phyloP scores from a whole-genome alignment of 352 stramenopile species.

The Ophiocytium majus region DNA sequence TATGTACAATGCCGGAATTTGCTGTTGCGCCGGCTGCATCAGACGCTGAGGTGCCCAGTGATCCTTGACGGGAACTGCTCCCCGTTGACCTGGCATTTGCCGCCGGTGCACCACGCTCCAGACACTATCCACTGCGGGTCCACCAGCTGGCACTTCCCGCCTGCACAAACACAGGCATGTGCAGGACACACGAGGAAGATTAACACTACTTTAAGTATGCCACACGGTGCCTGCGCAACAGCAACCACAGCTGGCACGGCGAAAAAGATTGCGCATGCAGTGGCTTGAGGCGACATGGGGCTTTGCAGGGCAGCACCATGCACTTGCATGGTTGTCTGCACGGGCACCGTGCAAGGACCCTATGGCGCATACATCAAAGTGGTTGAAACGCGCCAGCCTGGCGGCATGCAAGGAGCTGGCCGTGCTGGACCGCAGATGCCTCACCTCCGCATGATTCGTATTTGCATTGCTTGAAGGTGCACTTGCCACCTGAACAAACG shows the following conservation, averaged over 20 bases:
- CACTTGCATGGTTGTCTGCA: background rate
- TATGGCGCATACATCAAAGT: background rate
- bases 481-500: background rate
- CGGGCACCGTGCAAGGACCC: background rate
- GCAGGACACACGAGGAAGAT: background rate
- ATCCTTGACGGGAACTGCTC: background rate
- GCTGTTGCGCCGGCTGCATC: background rate
- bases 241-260: background rate
- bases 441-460: conserved; percentile 7
- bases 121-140: conserved; percentile 1
- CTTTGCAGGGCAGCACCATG: too few species aligned
- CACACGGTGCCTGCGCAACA: background rate
- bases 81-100: conserved; percentile 9
- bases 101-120: background rate
- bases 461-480: background rate
- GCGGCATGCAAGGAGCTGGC: background rate
- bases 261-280: background rate
- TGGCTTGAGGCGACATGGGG: too few species aligned
- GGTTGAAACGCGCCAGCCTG: background rate
- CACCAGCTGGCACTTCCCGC: background rate
- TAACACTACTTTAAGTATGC: background rate
- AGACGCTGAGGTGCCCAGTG: background rate
- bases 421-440: background rate
- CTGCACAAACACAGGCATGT: conserved; percentile 9
- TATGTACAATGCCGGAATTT: too few species aligned